These are phyloP conservation scores for Euphorbia celastroides DNA, from an alignment of 441 rosid genomes.

Conservation along the genomic window DNA sequence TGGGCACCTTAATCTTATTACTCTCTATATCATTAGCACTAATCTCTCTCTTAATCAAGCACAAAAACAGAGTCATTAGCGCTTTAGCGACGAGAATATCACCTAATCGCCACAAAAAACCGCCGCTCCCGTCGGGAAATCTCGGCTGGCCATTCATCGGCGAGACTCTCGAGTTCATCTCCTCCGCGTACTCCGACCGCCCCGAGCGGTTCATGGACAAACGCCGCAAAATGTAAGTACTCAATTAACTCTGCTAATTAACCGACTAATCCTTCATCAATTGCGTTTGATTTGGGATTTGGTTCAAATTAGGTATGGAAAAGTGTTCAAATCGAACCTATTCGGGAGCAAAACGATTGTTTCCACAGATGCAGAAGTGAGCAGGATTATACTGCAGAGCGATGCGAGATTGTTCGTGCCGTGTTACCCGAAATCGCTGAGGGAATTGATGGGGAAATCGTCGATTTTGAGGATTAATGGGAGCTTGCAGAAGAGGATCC, in stretches of 20 bases:
- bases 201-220: slow-evolving; percentile 90
- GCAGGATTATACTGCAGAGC: slow-evolving; percentile 73
- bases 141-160: slow-evolving; percentile 91
- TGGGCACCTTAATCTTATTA: slow-evolving; percentile 30
- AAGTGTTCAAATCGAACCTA: slow-evolving; percentile 93
- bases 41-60: slow-evolving; percentile 25
- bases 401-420: slow-evolving; percentile 79
- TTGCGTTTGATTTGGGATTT: too few species aligned
- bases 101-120: slow-evolving; percentile 17
- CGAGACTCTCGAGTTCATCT: slow-evolving; percentile 81
- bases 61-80: slow-evolving; percentile 23
- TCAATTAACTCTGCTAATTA: too few species aligned
- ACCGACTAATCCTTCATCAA: too few species aligned
- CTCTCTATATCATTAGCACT: slow-evolving; percentile 23
- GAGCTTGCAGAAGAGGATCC: slow-evolving; percentile 78
- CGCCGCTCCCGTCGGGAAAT: slow-evolving; percentile 57
- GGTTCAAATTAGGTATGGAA: slow-evolving; percentile 52
- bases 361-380: slow-evolving; percentile 92
- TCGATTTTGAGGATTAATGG: slow-evolving; percentile 85
- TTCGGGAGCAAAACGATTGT: slow-evolving; percentile 80
- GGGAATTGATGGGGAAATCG: slow-evolving; percentile 92
- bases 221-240: slow-evolving; percentile 61
- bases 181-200: slow-evolving; percentile 74
- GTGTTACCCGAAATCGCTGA: slow-evolving; percentile 82
- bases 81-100: slow-evolving; percentile 3